Base-by-base conservation (phyloP, 23 red algal species). In the Gracilaria gracilis region DNA sequence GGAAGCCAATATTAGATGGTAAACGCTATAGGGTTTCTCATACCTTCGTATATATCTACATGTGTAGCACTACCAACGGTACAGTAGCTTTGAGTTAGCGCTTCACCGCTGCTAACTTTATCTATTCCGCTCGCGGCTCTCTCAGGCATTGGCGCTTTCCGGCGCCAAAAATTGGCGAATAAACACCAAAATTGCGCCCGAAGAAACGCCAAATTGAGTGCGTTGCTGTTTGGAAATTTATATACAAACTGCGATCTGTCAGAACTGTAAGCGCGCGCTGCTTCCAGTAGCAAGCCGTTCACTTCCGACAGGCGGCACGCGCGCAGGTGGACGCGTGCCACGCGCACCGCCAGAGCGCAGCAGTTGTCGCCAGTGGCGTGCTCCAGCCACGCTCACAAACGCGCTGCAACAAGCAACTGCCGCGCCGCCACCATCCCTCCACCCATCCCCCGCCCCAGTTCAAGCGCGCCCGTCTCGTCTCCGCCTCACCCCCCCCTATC, bases 171-270 rank as follows among this genome's bases (percentile, higher is more conserved):
- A 67, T 5, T 33, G 9, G 9, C 27, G 32, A 67, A 67, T 67
- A 67, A 67, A 67, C 5, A 67, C 28, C 62, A 20, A 55, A 55
- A 46, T 4, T 11, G 42, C 42, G 42, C 42, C n/a, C 42, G n/a
- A n/a, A n/a, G n/a, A 12, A 48, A 12, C 12, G 44, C 51, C 1
- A 20, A 55, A 55, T 19, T 19, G 51, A 9, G 51, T 55, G 5
- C 17, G 14, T 55, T 29, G 64, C 64, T 69, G 64, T 69, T 69
- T 69, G 64, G 72, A 40, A 25, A 42, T 77, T 77, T 50, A 51
- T 77, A 9, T 51, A 46, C 72, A 77, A 77, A 77, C 72, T 28
- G 72, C 64, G 64, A 31, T 2, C 64, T 69, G 64, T 69, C 31
- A 69, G 64, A 7, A 12, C 64, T 69, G 64, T 69, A 69, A 69